Percentiles rank a stretch among this genome's conserved stretches.
Conservation (phyloP, 106 monocot genomes). For the Phalaenopsis aphrodite region DNA sequence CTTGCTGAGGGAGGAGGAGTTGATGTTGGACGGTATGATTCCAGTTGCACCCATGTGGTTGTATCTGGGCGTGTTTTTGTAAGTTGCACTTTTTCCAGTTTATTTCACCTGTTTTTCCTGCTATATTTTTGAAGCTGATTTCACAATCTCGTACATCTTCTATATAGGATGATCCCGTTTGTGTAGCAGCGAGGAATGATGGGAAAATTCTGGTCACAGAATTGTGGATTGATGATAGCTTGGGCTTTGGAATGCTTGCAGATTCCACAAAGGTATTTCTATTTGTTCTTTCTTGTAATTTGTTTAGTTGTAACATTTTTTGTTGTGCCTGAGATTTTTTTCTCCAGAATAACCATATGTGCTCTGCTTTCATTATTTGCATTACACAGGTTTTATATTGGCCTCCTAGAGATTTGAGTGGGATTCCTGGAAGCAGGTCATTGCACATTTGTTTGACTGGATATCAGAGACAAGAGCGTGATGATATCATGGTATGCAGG, state of each 20-base stretch:
- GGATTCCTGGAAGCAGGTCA: conserved; percentile 72
- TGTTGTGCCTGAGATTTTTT: not conserved
- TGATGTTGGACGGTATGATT: conserved; percentile 54
- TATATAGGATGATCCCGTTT: conserved; percentile 73
- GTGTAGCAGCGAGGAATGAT: conserved; percentile 66
- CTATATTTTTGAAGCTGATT: not conserved
- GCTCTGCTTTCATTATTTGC: not conserved
- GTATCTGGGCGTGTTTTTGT: conserved; percentile 70
- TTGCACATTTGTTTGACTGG: conserved; percentile 86
- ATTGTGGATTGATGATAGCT: conserved; percentile 74
- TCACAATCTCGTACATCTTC: not conserved
- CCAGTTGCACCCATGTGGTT: conserved; percentile 75
- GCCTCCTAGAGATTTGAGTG: conserved; percentile 75
- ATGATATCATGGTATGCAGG: conserved; percentile 83
- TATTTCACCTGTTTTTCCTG: conserved; percentile 4
- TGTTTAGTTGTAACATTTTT: not conserved
- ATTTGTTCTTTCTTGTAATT: not conserved
- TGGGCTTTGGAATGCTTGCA: conserved; percentile 47
- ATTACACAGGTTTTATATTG: conserved; percentile 63
- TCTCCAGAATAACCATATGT: not conserved
- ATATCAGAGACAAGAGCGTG: conserved; percentile 84
- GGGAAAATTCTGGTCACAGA: conserved; percentile 73
- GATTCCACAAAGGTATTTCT: conserved; percentile 49
- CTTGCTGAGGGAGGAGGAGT: conserved; percentile 54
- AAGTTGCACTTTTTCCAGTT: conserved; percentile 4